Evolutionary conservation across 371 early-diverging fungal genomes (phyloP).

Genomic region (Mortierella sp.): DNA sequence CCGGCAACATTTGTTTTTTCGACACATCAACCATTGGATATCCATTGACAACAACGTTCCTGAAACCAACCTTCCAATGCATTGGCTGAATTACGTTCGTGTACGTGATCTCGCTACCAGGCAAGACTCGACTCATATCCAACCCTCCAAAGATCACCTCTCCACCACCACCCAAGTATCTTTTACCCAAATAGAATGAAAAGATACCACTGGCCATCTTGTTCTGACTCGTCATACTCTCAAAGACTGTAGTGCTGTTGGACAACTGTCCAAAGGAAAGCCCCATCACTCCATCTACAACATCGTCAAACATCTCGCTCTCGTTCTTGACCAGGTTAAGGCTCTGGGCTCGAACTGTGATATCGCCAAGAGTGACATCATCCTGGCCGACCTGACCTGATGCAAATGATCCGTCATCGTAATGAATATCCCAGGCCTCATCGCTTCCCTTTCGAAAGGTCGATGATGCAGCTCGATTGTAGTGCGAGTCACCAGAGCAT

Average conservation of each 20-base stretch:
- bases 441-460: slow-evolving; percentile 56
- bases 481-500: slow-evolving; percentile 68
- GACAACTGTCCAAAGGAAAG: slow-evolving; percentile 59
- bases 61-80: slow-evolving; percentile 3
- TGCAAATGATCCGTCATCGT: slow-evolving; percentile 56
- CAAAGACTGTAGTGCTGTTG: slow-evolving; percentile 25
- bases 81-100: neutral
- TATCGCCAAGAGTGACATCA: slow-evolving; percentile 55
- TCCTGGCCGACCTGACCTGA: slow-evolving; percentile 66
- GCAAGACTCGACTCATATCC: slow-evolving; percentile 5
- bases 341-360: slow-evolving; percentile 57
- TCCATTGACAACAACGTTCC: slow-evolving; percentile 8
- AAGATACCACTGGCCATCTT: slow-evolving; percentile 57
- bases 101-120: neutral
- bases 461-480: slow-evolving; percentile 61
- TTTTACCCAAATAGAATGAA: slow-evolving; percentile 55
- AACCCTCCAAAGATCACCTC: slow-evolving; percentile 35
- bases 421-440: slow-evolving; percentile 47
- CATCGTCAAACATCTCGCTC: slow-evolving; percentile 62
- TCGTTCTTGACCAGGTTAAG: slow-evolving; percentile 65
- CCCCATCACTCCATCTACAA: slow-evolving; percentile 61
- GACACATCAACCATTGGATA: neutral
- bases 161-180: slow-evolving; percentile 15
- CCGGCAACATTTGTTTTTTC: slow-evolving; percentile 22
- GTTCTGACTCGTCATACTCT: slow-evolving; percentile 37